phyloP scores from a whole-genome alignment of 305 asterid genomes.

The Withania somnifera region DNA sequence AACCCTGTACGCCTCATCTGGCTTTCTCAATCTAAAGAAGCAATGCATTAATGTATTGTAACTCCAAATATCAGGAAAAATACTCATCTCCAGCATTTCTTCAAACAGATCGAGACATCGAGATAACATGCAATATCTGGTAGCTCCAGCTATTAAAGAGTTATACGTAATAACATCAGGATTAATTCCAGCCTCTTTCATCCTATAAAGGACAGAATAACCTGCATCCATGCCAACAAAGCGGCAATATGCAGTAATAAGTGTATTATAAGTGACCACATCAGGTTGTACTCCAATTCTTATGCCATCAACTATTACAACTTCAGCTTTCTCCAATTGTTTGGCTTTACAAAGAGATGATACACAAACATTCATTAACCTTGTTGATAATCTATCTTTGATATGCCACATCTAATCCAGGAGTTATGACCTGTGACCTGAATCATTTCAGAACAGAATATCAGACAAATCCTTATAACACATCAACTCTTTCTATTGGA shows the following conservation, averaged over 20 bases:
- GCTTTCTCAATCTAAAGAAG: slow-evolving; percentile 47
- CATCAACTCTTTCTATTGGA: neutral
- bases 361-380: slow-evolving; percentile 65
- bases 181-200: slow-evolving; percentile 67
- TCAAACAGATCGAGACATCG: slow-evolving; percentile 52
- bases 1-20: slow-evolving; percentile 63
- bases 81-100: slow-evolving; percentile 54
- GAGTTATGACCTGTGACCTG: neutral
- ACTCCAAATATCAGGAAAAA: slow-evolving; percentile 72
- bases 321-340: slow-evolving; percentile 74
- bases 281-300: slow-evolving; percentile 69
- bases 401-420: slow-evolving; percentile 38
- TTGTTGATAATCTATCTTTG: slow-evolving; percentile 54
- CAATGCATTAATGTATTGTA: slow-evolving; percentile 84
- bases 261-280: slow-evolving; percentile 75
- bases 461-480: neutral
- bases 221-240: slow-evolving; percentile 59
- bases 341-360: slow-evolving; percentile 77
- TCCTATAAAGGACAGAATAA: slow-evolving; percentile 42
- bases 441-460: neutral
- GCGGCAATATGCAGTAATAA: slow-evolving; percentile 63
- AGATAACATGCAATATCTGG: slow-evolving; percentile 32
- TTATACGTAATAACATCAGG: slow-evolving; percentile 75
- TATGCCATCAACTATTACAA: slow-evolving; percentile 66
- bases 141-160: slow-evolving; percentile 72